Conservation (phyloP, 768 basidiomycete genomes). For the Roridomyces roridus region DNA sequence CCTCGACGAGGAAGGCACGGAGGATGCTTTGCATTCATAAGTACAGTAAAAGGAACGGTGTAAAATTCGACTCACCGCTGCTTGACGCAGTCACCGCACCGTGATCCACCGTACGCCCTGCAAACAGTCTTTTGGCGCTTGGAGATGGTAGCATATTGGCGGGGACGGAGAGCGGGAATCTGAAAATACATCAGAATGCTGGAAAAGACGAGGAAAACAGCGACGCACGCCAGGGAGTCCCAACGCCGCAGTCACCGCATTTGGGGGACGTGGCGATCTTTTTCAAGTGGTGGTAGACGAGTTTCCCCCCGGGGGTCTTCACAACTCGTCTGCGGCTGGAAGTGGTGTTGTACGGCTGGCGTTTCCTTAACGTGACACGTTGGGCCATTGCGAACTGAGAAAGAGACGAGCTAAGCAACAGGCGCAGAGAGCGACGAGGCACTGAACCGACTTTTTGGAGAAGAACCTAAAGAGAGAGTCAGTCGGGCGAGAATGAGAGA, state of each 20-base stretch:
- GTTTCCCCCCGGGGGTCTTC: constrained; percentile 98
- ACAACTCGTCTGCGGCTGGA: constrained; percentile 95
- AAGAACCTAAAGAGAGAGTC: constrained; percentile 39
- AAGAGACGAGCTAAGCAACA: background rate
- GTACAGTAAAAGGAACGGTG: constrained; percentile 6
- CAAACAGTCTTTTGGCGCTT: constrained; percentile 97
- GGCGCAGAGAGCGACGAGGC: constrained; percentile 39
- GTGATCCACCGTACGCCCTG: constrained; percentile 96
- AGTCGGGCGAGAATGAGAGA: no score
- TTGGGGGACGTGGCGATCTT: constrained; percentile 91
- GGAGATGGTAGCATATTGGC: constrained; percentile 93
- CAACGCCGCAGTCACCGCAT: constrained; percentile 98
- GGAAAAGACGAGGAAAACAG: background rate
- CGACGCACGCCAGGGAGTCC: constrained; percentile 89
- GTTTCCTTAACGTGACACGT: constrained; percentile 99
- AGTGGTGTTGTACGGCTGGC: constrained; percentile 96
- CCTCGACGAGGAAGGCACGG: constrained; percentile 98
- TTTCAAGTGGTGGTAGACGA: constrained; percentile 98
- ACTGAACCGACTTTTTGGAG: no score
- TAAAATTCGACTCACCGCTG: constrained; percentile 68
- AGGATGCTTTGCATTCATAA: constrained; percentile 69
- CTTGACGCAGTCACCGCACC: constrained; percentile 95
- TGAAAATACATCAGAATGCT: constrained; percentile 35
- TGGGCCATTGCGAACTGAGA: constrained; percentile 76
- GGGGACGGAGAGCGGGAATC: constrained; percentile 95